A percentile compares a stretch with the other conserved stretches of the same genome.
phyloP scores from a whole-genome alignment of 768 basidiomycete species.

The Leucosporidium yakuticum region DNA sequence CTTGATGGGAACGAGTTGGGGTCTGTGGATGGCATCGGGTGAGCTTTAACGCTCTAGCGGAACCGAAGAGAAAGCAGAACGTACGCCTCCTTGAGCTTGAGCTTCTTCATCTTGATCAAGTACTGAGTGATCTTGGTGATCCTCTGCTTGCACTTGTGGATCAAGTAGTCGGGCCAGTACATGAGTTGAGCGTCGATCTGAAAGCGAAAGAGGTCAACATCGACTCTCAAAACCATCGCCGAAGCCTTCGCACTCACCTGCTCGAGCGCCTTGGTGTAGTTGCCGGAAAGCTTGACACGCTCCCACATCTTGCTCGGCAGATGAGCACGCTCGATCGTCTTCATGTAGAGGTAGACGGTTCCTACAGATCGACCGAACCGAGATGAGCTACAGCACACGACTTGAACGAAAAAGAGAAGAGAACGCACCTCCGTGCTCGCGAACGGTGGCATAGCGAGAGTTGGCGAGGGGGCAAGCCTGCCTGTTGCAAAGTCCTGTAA shows the following conservation, averaged over 20 bases:
- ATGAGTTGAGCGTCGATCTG: constrained; percentile 91
- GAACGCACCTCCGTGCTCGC: constrained; percentile 80
- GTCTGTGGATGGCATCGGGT: constrained; percentile 49
- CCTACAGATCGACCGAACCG: constrained; percentile 50
- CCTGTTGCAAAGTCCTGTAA: constrained; percentile 88
- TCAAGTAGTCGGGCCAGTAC: constrained; percentile 97
- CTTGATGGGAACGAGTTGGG: constrained; percentile 89
- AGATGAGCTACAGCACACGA: constrained; percentile 5
- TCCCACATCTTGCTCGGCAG: constrained; percentile 98
- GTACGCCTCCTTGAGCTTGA: constrained; percentile 44
- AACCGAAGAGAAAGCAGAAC: constrained; percentile 4
- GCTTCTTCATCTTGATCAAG: constrained; percentile 92
- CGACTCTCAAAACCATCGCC: not conserved
- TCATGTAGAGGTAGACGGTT: constrained; percentile 83
- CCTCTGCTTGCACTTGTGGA: constrained; percentile 99
- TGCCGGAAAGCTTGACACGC: constrained; percentile 80
- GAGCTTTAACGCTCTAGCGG: not conserved
- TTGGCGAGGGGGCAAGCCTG: constrained; percentile 98
- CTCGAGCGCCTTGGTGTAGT: constrained; percentile 89
- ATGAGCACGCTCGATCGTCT: constrained; percentile 96
- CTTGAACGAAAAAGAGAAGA: not conserved
- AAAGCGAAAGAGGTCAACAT: not conserved
- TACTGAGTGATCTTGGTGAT: constrained; percentile 99
- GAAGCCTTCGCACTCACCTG: constrained; percentile 55
- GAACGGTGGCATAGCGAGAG: constrained; percentile 93